These are phyloP conservation scores for Collybia sp. DNA, from an alignment of 768 basidiomycete species.

Conservation along the genomic window DNA sequence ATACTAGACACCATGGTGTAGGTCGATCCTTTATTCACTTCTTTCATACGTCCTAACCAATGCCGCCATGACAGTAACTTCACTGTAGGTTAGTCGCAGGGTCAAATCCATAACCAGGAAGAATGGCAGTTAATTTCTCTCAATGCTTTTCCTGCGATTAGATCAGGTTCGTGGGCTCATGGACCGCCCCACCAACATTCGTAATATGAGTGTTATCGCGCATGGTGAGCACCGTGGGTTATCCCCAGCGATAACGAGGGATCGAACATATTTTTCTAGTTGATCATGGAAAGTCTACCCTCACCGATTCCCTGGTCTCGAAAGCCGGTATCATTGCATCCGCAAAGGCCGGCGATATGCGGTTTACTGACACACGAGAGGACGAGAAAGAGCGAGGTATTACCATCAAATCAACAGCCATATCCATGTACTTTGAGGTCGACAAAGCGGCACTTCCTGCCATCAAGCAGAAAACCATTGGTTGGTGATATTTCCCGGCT, in stretches of 20 bases:
- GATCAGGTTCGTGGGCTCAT: slow-evolving; percentile 87
- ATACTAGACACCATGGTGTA: slow-evolving; percentile 77
- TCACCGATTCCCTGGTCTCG: slow-evolving; percentile 97
- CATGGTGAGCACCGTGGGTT: slow-evolving; percentile 56
- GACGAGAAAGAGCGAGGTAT: slow-evolving; percentile 99
- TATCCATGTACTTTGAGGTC: slow-evolving; percentile 99
- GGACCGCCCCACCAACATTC: slow-evolving; percentile 89
- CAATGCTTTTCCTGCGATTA: slow-evolving; percentile 21
- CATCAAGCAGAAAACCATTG: slow-evolving; percentile 93
- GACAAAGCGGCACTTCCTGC: slow-evolving; percentile 79
- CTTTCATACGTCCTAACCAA: slow-evolving; percentile 14
- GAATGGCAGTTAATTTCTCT: slow-evolving; percentile 3
- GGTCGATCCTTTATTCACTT: slow-evolving; percentile 26
- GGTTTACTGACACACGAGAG: slow-evolving; percentile 94
- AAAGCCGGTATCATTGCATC: slow-evolving; percentile 99
- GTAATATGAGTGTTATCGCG: slow-evolving; percentile 93
- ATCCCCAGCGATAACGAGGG: neutral
- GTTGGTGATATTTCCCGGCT: slow-evolving; percentile 34
- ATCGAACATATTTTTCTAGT: slow-evolving; percentile 42
- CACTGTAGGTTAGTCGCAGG: slow-evolving; percentile 65
- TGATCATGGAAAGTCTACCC: slow-evolving; percentile 99
- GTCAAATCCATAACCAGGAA: neutral
- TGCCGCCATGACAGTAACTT: slow-evolving; percentile 63
- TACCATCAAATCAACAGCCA: slow-evolving; percentile 99
- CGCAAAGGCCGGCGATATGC: slow-evolving; percentile 92